Evolutionary conservation across 164 flowering plant species (phyloP), one percentile per base, ranked within the genome.

Genomic region (Vitis vinifera): DNA sequence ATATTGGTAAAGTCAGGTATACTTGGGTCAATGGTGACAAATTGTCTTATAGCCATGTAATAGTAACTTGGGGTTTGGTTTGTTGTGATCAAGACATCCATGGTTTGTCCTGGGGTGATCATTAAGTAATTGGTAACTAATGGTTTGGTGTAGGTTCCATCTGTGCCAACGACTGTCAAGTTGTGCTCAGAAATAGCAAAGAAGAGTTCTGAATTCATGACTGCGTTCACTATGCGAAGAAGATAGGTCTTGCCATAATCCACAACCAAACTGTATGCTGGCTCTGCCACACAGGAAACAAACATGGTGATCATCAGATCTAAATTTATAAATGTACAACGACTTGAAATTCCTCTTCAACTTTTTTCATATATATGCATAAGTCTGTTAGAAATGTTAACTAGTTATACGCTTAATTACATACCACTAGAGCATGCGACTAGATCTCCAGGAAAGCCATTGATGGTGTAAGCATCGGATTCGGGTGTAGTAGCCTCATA

Each of bases 391-490:
- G 27, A 23, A 23, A 23, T 23, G 27, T 23, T 23, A 23, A 23
- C 27, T 23, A 23, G 27, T 10, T 30, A 23, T 23, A 23, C 1
- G 27, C 27, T 23, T 23, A 23, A 23, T 23, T 1, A 23, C 27
- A 19, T 73, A 74, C 77, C 65, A 49, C 59, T 73, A 1, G 81
- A 76, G 63, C 84, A 81, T 48, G 49, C 17, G 67, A 73, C 4
- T 75, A 30, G 27, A 66, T 75, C 79, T 48, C 81, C 84, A 0
- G 81, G 84, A 49, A 71, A 78, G 9, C 84, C 82, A 59, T 81
- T 81, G 10, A 78, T 76, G 12, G 78, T 68, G 50, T 49, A 68
- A 37, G 82, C 79, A 67, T 78, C 76, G 23, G 84, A 78, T 0
- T 27, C 1, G 29, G 29, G 68, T 14, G 81, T 70, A 11, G 59